Evolutionary conservation across 2,329 filamentous ascomycete genomes (phyloP), one percentile per base, ranked within the genome.

Genomic region (Stachybotrys elegans): DNA sequence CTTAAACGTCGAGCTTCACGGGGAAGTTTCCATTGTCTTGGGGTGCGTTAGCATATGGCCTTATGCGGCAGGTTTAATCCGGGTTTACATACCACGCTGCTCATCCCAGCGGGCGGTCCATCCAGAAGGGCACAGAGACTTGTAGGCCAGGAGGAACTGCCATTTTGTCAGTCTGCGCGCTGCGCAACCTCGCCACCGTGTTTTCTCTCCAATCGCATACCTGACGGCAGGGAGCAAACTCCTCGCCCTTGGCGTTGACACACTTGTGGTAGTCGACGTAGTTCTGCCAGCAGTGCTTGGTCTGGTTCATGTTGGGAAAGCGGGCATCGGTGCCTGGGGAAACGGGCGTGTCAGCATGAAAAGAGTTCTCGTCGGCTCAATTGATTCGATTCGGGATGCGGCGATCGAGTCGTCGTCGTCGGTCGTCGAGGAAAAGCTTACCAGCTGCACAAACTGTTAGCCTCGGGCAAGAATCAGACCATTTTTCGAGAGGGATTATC

Each of bases 261-360:
- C 93, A 98, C 83, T 98, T 98, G 84, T 98, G 88, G 81, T 98
- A 97, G 74, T 98, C 93, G 77, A 98, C 93, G 76, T 98, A 98
- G 83, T 98, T 98, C 73, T 98, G 94, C 93, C 93, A 98, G 88
- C 93, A 98, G 83, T 98, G 91, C 86, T 96, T 96, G 75, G 91
- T 86, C 78, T 93, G 88, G 79, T 98, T 98, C 79, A 83, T 77
- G 80, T 98, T 95, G 66, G 93, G 93, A 78, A 97, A 98, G 71
- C 93, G 92, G 72, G 93, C 93, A 70, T 98, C 93, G 78, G 94
- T 95, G 79, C 93, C 93, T 96, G 50, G 40, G 42, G 46, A 44
- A 43, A 31, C n/a, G 34, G 17, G 7, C 22, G 6, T 16, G 23
- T 57, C 23, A 55, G 53, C 40, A 43, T 50, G 27, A 35, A 11